Evolutionary conservation across 176 grass and related monocot species (phyloP).

Genomic region (Oryza officinalis): DNA sequence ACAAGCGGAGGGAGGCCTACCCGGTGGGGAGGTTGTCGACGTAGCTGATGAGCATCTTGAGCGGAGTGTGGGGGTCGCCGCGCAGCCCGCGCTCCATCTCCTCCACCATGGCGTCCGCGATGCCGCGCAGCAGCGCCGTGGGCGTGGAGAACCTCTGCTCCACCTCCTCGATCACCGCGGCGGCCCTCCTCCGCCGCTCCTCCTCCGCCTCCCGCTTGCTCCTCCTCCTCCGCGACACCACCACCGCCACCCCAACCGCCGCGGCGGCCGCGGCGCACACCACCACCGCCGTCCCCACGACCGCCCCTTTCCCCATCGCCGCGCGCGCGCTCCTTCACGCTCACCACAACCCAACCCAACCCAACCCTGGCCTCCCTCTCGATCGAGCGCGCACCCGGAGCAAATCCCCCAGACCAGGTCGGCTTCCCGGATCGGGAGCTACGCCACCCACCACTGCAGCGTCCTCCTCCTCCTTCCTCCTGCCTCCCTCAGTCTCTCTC

Average conservation of each 20-base stretch:
- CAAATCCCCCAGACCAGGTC: not conserved
- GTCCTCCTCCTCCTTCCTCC: not conserved
- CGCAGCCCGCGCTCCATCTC: constrained; percentile 85
- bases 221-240: constrained; percentile 45
- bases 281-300: constrained; percentile 55
- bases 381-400: constrained; percentile 8
- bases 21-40: constrained; percentile 92
- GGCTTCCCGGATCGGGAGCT: constrained; percentile 31
- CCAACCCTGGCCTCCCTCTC: not conserved
- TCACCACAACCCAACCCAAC: too few relatives aligned
- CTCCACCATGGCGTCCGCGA: constrained; percentile 88
- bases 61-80: constrained; percentile 51
- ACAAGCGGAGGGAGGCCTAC: constrained; percentile 43
- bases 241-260: constrained; percentile 58
- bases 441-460: constrained; percentile 8
- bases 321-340: not conserved
- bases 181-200: constrained; percentile 34
- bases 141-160: constrained; percentile 65
- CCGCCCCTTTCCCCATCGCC: constrained; percentile 64
- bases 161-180: constrained; percentile 61
- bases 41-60: constrained; percentile 96
- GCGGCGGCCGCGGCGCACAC: constrained; percentile 64
- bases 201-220: constrained; percentile 37
- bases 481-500: not conserved
- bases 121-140: constrained; percentile 65